phyloP scores from a whole-genome alignment of 2,329 filamentous ascomycete species.

The Tympanopsis confertula region DNA sequence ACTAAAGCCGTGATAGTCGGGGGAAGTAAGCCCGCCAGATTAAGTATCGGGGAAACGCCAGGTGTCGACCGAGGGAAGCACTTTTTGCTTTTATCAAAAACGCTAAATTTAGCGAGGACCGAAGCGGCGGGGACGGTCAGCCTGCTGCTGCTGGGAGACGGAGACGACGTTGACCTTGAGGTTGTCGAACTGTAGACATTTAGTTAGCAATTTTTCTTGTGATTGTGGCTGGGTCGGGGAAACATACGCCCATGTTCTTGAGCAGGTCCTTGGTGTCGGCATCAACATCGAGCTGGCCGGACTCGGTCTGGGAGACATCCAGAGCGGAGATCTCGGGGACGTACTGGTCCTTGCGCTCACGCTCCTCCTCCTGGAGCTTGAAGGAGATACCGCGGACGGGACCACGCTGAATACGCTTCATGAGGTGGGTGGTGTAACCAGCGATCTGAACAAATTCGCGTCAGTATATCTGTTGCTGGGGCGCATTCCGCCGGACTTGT shows the following conservation, averaged over 20 bases:
- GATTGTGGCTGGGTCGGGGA: conserved; percentile 1
- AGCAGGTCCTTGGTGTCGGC: conserved; percentile 97
- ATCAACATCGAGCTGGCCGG: conserved; percentile 87
- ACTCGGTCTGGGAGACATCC: conserved; percentile 93
- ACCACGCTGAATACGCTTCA: conserved; percentile 99
- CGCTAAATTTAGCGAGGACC: conserved; percentile 41
- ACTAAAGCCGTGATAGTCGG: conserved; percentile 11
- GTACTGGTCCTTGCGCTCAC: conserved; percentile 99
- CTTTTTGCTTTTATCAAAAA: conserved; percentile 43
- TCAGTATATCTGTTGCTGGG: too few relatives aligned
- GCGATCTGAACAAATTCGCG: conserved; percentile 54
- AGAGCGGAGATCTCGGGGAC: conserved; percentile 97
- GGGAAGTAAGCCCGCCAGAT: conserved; percentile 14
- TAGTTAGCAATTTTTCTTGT: not conserved
- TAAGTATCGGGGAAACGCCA: conserved; percentile 7
- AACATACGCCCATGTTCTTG: conserved; percentile 95
- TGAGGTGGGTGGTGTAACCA: conserved; percentile 95
- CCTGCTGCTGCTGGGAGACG: conserved; percentile 76
- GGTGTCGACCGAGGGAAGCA: conserved; percentile 20
- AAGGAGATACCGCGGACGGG: conserved; percentile 99
- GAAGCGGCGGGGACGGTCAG: conserved; percentile 68
- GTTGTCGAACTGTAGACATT: conserved; percentile 67
- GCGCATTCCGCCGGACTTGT: too few relatives aligned
- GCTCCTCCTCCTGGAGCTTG: conserved; percentile 99
- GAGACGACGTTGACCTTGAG: conserved; percentile 93